Base-by-base conservation (phyloP, 768 basidiomycete genomes). In the Mycena sanguinolenta region DNA sequence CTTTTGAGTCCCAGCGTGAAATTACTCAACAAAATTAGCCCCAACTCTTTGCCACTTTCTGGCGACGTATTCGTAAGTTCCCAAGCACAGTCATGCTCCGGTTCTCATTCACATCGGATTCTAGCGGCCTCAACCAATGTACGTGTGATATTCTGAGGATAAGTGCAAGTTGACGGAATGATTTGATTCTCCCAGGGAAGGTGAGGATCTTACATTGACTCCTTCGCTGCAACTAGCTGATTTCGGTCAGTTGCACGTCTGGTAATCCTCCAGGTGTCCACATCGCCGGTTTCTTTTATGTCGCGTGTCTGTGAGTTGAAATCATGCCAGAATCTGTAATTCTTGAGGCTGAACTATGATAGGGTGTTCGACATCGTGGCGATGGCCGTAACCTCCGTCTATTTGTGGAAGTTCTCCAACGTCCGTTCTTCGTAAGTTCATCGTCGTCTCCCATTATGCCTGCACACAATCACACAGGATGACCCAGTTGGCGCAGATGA, bases 221-320 rank as follows among this genome's bases (percentile, higher is more conserved):
- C 3, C 16, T 39, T 39, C 3, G 16, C 19, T 46, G 21, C 6
- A 19, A 46, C 44, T 21, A 12, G 16, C 21, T 46, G 21, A 30
- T 28, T 54, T 30, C 52, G n/a, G n/a, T 12, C 21, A 57, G 55
- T 21, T 57, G 55, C 55, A 57, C 55, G n/a, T 57, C 55, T n/a
- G 55, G 55, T 13, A 57, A 57, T 23, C 21, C 55, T 19, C n/a
- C 55, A 36, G 55, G 55, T 8, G n/a, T 57, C 55, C 34, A 57
- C 30, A 34, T 66, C 21, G 69, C 70, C 32, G 60, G 65, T 9
- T 53, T 65, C 28, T 71, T 59, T 42, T 71, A 71, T 39, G 70
- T 66, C 44, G 70, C 65, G 14, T 49, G 63, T 19, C 27, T 71
- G 70, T 71, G 39, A 58, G 70, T 64, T n/a, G 21, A n/a, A 46